Base-by-base conservation (phyloP, 1,139 yeast genomes). In the Geotrichum aggregatum region DNA sequence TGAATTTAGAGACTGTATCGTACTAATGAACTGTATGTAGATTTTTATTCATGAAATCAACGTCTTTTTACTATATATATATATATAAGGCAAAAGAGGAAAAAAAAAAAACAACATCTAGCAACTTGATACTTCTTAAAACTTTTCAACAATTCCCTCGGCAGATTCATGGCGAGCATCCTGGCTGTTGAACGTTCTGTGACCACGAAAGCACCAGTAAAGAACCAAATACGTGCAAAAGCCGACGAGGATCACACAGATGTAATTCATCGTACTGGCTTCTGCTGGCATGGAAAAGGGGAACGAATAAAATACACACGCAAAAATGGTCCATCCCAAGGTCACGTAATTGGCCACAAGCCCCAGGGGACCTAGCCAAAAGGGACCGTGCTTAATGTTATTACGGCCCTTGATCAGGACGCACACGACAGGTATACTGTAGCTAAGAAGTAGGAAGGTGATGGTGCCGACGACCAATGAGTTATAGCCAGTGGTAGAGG, bases 221-320 rank as follows among this genome's bases (percentile, higher is more conserved):
- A 33, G 10, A 13, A 26, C 22, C 8, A 41, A 24, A 16, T 46
- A 50, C 4, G 31, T 18, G 5, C 40, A 33, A 34, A 35, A 49
- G 4, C 55, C 55, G 10, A 49, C 55, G n/a, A 64, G 47, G 10
- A 66, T 92, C 14, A 77, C 76, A 18, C 82, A 68, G 0, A 94
- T 87, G 64, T 85, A 87, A 67, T 87, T 87, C 95, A 87, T 86
- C 13, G 80, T 75, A 14, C 66, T 64, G 63, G 79, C 76, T 2
- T 80, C 77, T 13, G 87, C 77, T 49, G 85, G 87, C 55, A 85
- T 73, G 39, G 81, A 81, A 1, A 88, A 85, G 1, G 95, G 95
- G 66, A 85, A 71, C 58, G 91, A 84, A 46, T 87, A 75, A 2
- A 84, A 70, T 55, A 82, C 75, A 50, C 85, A 80, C 43, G 84